phyloP scores from a whole-genome alignment of 2,329 filamentous ascomycete species.

The Alternaria triticina region DNA sequence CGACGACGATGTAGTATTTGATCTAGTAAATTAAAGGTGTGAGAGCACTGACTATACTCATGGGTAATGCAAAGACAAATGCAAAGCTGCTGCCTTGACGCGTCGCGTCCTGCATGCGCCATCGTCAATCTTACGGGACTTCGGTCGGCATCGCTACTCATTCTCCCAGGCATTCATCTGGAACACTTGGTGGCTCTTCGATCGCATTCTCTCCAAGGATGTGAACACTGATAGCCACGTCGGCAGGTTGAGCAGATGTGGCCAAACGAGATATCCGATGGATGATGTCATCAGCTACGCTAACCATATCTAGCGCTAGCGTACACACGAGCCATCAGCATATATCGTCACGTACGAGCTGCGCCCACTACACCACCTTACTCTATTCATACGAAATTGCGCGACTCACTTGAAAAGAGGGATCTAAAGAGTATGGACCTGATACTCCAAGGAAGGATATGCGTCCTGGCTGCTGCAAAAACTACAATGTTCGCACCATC shows the following conservation, averaged over 20 bases:
- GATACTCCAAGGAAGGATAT: not conserved
- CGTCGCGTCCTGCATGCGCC: not conserved
- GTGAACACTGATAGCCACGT: not conserved
- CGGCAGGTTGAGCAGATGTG: not conserved
- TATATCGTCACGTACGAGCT: not conserved
- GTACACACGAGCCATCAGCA: not conserved
- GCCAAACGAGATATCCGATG: not conserved
- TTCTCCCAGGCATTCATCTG: not conserved
- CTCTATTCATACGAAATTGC: not conserved
- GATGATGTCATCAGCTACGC: not conserved
- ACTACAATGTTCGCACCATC: not conserved
- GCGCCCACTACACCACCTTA: not conserved
- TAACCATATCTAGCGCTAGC: not conserved
- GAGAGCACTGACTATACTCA: not conserved
- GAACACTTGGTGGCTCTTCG: fast-evolving
- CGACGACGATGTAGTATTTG: not conserved
- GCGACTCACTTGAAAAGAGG: not conserved
- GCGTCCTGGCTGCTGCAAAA: not conserved
- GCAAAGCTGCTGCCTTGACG: not conserved
- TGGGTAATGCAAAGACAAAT: not conserved
- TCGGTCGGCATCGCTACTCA: not conserved
- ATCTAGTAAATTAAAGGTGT: not conserved
- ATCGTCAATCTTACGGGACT: not conserved
- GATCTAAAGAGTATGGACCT: not conserved
- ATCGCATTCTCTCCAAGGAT: not conserved